These are phyloP conservation scores for Saposhnikovia divaricata DNA, from an alignment of 129 eudicot species.

Conservation along the genomic window DNA sequence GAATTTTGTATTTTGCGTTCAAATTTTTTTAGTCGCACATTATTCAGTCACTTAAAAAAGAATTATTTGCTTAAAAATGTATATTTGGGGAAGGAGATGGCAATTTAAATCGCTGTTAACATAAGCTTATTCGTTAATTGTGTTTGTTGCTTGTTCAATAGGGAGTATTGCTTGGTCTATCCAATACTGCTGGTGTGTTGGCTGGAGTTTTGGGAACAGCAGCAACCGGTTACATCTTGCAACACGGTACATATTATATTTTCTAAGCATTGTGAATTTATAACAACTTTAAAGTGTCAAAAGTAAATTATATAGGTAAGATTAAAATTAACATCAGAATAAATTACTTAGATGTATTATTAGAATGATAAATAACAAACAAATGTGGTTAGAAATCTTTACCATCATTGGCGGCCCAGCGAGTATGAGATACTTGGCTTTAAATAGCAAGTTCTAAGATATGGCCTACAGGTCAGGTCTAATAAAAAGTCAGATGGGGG, in stretches of 20 bases:
- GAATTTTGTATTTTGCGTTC: not conserved
- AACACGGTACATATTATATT: conserved; percentile 54
- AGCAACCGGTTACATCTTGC: conserved; percentile 94
- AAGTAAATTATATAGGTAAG: not conserved
- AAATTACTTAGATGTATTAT: not conserved
- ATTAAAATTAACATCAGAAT: not conserved
- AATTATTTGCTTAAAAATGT: not conserved
- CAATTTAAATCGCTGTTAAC: not conserved
- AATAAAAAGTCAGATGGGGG: not conserved
- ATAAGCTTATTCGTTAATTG: not conserved
- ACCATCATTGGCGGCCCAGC: not conserved
- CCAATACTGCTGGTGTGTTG: conserved; percentile 93
- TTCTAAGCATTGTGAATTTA: not conserved
- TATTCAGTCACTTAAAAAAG: not conserved
- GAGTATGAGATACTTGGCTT: not conserved
- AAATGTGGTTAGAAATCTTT: not conserved
- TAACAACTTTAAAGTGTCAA: not conserved
- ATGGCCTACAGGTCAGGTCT: not conserved
- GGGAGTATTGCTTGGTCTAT: conserved; percentile 90
- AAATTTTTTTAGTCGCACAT: not conserved
- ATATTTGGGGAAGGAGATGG: not conserved
- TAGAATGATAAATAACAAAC: not conserved
- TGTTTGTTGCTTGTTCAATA: conserved; percentile 11
- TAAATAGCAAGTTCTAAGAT: not conserved
- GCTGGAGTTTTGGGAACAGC: conserved; percentile 98